These are phyloP conservation scores for Claviceps spartinae DNA, from an alignment of 2,329 filamentous ascomycete species.

Conservation along the genomic window DNA sequence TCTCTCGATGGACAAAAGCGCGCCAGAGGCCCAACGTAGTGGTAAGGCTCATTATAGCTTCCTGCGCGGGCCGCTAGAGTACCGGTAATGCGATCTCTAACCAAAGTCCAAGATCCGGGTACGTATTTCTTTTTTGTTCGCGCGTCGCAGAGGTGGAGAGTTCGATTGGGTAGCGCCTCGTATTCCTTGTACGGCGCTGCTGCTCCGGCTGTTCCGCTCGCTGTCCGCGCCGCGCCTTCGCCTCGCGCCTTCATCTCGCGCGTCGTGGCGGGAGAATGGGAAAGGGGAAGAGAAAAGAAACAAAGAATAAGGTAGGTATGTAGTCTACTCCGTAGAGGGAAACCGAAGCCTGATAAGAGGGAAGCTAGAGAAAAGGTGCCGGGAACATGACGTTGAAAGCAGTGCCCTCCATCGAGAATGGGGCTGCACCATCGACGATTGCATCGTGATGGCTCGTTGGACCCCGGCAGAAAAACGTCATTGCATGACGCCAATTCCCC, in stretches of 20 bases:
- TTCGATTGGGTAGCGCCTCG: not conserved
- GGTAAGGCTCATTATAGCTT: no score
- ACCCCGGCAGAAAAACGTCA: slow-evolving; percentile 6
- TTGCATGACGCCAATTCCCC: slow-evolving; percentile 2
- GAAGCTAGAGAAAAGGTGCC: not conserved
- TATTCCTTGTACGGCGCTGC: slow-evolving; percentile 4
- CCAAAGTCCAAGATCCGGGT: slow-evolving; percentile 2
- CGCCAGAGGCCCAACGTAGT: no score
- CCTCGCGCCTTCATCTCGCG: no score
- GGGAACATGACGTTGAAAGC: not conserved
- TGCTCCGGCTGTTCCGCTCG: slow-evolving; percentile 5
- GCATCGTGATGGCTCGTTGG: not conserved
- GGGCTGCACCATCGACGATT: slow-evolving; percentile 9
- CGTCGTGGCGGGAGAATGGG: not conserved
- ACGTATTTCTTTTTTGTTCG: not conserved
- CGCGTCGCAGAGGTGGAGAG: not conserved
- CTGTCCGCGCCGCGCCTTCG: no score
- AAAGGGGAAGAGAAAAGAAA: not conserved
- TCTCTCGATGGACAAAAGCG: no score
- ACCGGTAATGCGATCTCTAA: not conserved
- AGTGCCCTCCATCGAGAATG: slow-evolving; percentile 1
- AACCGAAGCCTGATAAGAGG: not conserved
- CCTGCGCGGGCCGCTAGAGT: no score
- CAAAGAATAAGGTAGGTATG: not conserved
- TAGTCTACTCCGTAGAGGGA: not conserved